phyloP scores from a whole-genome alignment of 352 stramenopile genomes.

The Nothophytophthora sp. region DNA sequence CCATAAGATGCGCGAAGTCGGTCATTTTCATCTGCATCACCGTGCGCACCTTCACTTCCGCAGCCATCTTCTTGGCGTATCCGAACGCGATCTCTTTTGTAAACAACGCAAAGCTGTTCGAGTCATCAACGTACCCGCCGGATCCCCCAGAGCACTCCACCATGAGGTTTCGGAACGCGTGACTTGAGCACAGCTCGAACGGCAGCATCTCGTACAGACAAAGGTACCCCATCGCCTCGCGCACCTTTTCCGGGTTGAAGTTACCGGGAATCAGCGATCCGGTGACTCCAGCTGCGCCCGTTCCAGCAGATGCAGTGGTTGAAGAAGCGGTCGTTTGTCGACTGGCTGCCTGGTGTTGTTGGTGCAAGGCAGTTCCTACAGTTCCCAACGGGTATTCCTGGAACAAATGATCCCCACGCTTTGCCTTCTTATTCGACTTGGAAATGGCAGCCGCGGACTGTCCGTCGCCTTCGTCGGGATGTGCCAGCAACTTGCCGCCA shows the following conservation, averaged over 20 bases:
- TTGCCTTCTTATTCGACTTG: constrained; percentile 38
- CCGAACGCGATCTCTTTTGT: constrained; percentile 42
- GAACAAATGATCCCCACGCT: constrained; percentile 41
- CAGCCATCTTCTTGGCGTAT: constrained; percentile 59
- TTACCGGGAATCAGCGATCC: background rate
- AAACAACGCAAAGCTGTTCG: constrained; percentile 41
- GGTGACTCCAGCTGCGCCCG: background rate
- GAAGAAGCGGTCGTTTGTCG: background rate
- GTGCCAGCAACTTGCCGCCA: constrained; percentile 26
- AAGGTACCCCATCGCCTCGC: constrained; percentile 57
- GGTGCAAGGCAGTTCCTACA: background rate
- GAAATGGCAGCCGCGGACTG: constrained; percentile 5
- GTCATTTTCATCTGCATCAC: constrained; percentile 58
- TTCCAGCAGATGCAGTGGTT: background rate
- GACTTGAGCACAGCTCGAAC: constrained; percentile 65
- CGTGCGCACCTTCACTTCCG: constrained; percentile 46
- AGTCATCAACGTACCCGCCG: constrained; percentile 35
- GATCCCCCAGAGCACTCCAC: constrained; percentile 49
- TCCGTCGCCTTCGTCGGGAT: constrained; percentile 5
- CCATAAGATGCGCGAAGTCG: constrained; percentile 59
- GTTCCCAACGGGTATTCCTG: constrained; percentile 31
- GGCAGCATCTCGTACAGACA: constrained; percentile 72
- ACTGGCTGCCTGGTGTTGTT: constrained; percentile 16
- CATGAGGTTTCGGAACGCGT: constrained; percentile 59
- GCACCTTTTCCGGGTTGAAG: constrained; percentile 58